phyloP scores from a whole-genome alignment of 1,284 basidiomycete species.

The Sporisorium graminicola region DNA sequence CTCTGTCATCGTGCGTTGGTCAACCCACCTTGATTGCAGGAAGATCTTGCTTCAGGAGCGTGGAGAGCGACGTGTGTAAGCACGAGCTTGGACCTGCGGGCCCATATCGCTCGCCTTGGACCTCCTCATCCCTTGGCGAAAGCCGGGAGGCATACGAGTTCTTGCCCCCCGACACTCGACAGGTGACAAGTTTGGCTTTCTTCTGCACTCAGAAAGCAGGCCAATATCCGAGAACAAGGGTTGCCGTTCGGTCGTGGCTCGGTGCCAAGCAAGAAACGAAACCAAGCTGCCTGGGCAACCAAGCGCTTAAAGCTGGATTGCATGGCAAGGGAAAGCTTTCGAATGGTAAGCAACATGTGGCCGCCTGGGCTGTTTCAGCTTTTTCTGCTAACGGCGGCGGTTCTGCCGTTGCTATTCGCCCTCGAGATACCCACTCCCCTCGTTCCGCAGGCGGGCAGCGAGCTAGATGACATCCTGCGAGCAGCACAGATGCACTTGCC shows the following conservation, averaged over 20 bases:
- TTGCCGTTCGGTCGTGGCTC: neutral
- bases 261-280: neutral
- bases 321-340: too few species aligned
- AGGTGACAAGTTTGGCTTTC: neutral
- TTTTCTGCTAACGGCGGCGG: neutral
- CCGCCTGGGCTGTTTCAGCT: neutral
- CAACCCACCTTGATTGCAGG: neutral
- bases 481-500: conserved; percentile 3
- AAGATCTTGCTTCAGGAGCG: neutral
- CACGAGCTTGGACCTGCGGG: neutral
- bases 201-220: neutral
- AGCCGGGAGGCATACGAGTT: too few species aligned
- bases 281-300: too few species aligned
- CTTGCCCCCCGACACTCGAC: neutral
- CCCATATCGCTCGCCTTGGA: too few species aligned
- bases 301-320: neutral
- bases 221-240: neutral
- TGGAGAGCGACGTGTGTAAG: neutral
- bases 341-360: conserved; percentile 4
- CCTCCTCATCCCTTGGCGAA: too few species aligned
- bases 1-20: neutral
- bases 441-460: neutral
- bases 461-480: conserved; percentile 9
- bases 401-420: neutral
- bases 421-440: neutral